phyloP scores from a whole-genome alignment of 352 stramenopile genomes.

The Pythium aquatile region DNA sequence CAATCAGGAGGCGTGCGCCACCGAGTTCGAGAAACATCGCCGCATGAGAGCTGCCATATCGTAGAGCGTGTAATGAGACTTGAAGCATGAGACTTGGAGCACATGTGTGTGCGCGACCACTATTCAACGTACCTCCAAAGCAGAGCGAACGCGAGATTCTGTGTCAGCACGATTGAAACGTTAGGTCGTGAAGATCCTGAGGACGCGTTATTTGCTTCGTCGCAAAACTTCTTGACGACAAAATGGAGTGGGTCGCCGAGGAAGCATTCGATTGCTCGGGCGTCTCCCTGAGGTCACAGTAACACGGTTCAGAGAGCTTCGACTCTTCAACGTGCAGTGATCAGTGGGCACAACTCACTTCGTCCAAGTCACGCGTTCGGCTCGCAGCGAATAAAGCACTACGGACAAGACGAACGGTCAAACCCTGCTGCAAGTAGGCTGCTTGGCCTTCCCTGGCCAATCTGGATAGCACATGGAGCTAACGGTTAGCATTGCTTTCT shows the following conservation, averaged over 20 bases:
- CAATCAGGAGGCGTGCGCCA: neutral
- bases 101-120: neutral
- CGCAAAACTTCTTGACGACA: constrained; percentile 14
- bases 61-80: neutral
- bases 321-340: neutral
- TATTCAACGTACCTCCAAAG: constrained; percentile 10
- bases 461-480: neutral
- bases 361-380: constrained; percentile 1
- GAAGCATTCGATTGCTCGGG: neutral
- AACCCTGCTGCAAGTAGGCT: neutral
- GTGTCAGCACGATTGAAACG: neutral
- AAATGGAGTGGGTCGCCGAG: constrained; percentile 12
- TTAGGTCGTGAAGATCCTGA: neutral
- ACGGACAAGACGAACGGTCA: neutral
- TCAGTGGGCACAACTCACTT: neutral
- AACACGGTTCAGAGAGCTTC: neutral
- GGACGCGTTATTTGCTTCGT: neutral
- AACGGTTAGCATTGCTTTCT: too few relatives aligned
- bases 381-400: constrained; percentile 1
- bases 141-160: constrained; percentile 11
- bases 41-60: constrained; percentile 3
- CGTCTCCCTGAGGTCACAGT: constrained; percentile 8
- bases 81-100: neutral
- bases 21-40: neutral
- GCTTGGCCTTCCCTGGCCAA: neutral